A percentile compares a stretch with the other conserved stretches of the same genome.
Evolutionary conservation across 2,329 filamentous ascomycete genomes (phyloP).

Genomic region (Venturiaceae sp.): DNA sequence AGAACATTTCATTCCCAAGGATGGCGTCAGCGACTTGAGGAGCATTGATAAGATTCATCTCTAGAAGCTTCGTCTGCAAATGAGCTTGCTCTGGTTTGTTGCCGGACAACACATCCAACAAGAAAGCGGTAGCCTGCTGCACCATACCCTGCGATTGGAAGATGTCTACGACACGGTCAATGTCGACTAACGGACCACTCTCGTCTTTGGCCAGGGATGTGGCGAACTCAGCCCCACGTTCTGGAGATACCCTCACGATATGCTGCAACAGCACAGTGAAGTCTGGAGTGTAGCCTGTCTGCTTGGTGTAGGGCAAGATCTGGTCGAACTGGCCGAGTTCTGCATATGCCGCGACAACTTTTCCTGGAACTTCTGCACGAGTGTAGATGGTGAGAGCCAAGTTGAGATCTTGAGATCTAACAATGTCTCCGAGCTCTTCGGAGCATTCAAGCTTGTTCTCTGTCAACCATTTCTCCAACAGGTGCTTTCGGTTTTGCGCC

Average conservation of each 20-base stretch:
- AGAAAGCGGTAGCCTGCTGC: constrained; percentile 95
- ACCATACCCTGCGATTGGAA: constrained; percentile 98
- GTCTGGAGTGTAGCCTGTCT: constrained; percentile 86
- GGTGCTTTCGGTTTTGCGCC: constrained; percentile 85
- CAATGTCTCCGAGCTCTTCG: constrained; percentile 90
- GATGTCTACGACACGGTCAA: constrained; percentile 91
- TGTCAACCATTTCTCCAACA: constrained; percentile 95
- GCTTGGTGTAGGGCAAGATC: constrained; percentile 82
- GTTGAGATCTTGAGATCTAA: constrained; percentile 79
- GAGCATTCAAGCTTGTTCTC: constrained; percentile 95
- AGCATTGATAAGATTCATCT: constrained; percentile 96
- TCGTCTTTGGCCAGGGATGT: constrained; percentile 86
- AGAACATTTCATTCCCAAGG: constrained; percentile 96
- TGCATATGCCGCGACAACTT: constrained; percentile 89
- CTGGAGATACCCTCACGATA: constrained; percentile 81
- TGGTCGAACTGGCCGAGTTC: constrained; percentile 96
- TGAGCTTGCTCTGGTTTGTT: constrained; percentile 91
- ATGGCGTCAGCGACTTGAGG: constrained; percentile 98
- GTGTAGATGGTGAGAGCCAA: constrained; percentile 85
- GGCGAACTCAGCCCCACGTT: constrained; percentile 92
- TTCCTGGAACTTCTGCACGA: constrained; percentile 81
- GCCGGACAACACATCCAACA: constrained; percentile 89
- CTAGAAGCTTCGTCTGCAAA: constrained; percentile 85
- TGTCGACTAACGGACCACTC: constrained; percentile 76
- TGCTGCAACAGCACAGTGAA: constrained; percentile 88